Percentiles rank a stretch among this genome's conserved stretches.
Evolutionary conservation across 345 rosid species (phyloP).

Genomic region (Eucalyptus grandis): DNA sequence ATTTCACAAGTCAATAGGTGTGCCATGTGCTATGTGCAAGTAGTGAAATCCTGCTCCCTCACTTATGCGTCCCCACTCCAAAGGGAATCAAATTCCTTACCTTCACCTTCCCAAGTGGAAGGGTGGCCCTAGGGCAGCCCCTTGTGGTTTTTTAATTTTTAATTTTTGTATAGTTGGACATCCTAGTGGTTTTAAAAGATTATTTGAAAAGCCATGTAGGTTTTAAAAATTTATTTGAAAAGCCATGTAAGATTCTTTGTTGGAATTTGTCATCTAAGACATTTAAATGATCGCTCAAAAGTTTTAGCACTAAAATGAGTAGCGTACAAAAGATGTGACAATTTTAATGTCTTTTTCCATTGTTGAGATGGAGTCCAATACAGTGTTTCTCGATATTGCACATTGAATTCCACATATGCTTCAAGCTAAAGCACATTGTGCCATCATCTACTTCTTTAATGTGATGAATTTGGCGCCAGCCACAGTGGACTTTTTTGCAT

Average conservation of each 20-base stretch:
- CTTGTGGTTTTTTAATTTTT: too few relatives aligned
- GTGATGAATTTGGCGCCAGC: background rate
- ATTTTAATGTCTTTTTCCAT: background rate
- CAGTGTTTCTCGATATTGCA: background rate
- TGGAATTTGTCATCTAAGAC: background rate
- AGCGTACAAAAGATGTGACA: rapidly evolving
- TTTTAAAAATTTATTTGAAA: background rate
- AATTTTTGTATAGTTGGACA: too few relatives aligned
- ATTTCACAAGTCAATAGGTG: too few relatives aligned
- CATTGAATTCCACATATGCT: background rate
- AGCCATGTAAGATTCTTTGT: background rate
- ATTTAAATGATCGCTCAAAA: background rate
- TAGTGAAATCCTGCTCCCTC: too few relatives aligned
- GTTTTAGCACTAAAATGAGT: background rate
- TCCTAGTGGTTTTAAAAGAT: background rate
- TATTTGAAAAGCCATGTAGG: background rate
- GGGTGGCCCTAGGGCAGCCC: too few relatives aligned
- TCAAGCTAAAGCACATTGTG: background rate
- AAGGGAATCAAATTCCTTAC: too few relatives aligned
- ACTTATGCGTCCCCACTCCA: too few relatives aligned
- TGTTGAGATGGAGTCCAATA: background rate
- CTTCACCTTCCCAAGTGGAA: too few relatives aligned
- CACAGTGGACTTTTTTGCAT: background rate
- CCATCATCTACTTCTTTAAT: background rate
- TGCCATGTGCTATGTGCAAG: too few relatives aligned